phyloP scores from a whole-genome alignment of 345 rosid genomes.

The Eucalyptus pauciflora region DNA sequence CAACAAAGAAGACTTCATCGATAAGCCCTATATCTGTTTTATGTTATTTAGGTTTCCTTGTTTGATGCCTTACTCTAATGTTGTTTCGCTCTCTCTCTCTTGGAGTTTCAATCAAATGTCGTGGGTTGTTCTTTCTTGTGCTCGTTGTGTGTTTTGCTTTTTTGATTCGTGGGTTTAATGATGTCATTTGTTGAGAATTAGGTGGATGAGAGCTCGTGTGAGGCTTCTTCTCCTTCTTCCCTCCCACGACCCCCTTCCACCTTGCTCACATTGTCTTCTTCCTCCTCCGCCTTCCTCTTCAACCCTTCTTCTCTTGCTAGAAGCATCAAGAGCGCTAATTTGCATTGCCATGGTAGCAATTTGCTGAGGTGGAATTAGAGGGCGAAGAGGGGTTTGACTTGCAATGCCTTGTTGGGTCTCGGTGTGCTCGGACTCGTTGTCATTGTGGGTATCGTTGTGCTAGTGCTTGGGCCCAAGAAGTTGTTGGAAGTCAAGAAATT shows the following conservation, averaged over 20 bases:
- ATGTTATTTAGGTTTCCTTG: no score
- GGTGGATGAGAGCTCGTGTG: no score
- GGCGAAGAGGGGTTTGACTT: constrained; percentile 31
- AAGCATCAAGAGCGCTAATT: constrained; percentile 2
- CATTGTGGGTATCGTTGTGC: constrained; percentile 81
- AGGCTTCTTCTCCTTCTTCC: not conserved
- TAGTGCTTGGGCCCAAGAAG: constrained; percentile 89
- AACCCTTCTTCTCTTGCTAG: not conserved
- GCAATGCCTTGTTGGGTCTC: constrained; percentile 79
- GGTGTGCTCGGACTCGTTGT: constrained; percentile 88
- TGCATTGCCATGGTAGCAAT: constrained; percentile 1
- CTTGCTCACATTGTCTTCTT: constrained; percentile 33
- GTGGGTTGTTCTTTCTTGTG: no score
- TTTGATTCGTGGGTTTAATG: no score
- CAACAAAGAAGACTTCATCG: no score
- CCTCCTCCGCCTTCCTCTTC: constrained; percentile 30
- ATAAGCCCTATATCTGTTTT: no score
- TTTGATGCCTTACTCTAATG: no score
- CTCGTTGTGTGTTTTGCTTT: no score
- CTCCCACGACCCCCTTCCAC: constrained; percentile 6
- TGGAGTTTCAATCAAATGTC: no score
- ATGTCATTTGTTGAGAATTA: no score
- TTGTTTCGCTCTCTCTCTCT: no score
- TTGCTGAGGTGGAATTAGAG: constrained; percentile 19
- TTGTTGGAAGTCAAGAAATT: constrained; percentile 72